Conservation (phyloP, 225 moss, liverwort and hornwort species). For the Physcomitrellopsis africana region DNA sequence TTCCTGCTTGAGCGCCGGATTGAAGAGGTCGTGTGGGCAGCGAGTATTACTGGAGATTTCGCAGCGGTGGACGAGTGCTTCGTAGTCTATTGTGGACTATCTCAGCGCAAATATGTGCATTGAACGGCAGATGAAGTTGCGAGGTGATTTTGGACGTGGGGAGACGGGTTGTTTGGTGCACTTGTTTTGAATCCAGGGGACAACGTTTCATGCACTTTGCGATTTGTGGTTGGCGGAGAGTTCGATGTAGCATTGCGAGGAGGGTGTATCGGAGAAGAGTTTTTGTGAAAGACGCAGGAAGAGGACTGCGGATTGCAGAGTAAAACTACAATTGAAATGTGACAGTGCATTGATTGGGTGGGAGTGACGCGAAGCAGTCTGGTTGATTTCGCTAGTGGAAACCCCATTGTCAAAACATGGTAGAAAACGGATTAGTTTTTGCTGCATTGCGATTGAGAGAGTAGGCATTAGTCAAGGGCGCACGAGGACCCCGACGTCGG, state of each 20-base stretch:
- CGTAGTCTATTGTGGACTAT: background rate
- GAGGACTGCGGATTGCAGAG: background rate
- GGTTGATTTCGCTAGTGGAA: background rate
- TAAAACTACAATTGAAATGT: conserved; percentile 5
- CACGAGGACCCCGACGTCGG: background rate
- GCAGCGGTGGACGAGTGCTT: background rate
- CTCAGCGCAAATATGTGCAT: no score
- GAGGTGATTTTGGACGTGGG: no score
- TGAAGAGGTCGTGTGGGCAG: no score
- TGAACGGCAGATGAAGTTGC: no score
- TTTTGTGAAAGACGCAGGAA: no score
- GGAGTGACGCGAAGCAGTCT: background rate
- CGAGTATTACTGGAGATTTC: background rate
- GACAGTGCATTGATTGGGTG: conserved; percentile 2
- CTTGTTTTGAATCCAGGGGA: background rate
- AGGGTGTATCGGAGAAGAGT: background rate
- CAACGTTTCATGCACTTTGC: background rate
- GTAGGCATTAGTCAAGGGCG: conserved; percentile 17
- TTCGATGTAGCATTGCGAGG: background rate
- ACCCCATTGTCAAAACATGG: background rate
- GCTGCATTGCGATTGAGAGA: background rate
- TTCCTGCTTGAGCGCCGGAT: no score
- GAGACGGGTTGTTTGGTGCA: no score
- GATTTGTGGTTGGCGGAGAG: background rate
- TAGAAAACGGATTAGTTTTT: background rate